phyloP scores from a whole-genome alignment of 345 rosid species.

The Moricandia arvensis region DNA sequence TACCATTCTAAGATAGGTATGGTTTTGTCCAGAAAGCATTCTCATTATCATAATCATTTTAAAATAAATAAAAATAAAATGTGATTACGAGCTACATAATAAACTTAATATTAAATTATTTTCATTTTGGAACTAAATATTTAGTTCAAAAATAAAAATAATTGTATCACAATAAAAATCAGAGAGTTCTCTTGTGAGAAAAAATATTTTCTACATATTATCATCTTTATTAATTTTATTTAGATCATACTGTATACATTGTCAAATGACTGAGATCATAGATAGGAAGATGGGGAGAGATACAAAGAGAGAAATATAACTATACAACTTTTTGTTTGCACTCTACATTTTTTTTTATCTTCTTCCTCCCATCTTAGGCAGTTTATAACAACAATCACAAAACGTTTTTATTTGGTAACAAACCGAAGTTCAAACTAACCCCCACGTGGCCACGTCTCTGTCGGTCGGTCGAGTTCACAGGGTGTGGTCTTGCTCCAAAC shows the following conservation, averaged over 20 bases:
- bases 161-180: background rate
- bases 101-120: too few relatives aligned
- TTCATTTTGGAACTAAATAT: background rate
- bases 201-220: background rate
- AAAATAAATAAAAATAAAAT: too few relatives aligned
- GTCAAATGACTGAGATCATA: background rate
- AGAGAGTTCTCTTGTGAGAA: background rate
- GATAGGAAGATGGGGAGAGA: background rate
- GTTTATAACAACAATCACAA: constrained; percentile 9
- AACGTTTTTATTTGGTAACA: constrained; percentile 5
- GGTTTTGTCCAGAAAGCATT: too few relatives aligned
- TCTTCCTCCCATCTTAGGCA: constrained; percentile 13
- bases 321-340: constrained; percentile 17
- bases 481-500: background rate
- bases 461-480: constrained; percentile 12
- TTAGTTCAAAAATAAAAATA: background rate
- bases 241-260: background rate
- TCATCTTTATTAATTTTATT: background rate
- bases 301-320: constrained; percentile 3
- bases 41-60: too few relatives aligned
- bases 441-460: background rate
- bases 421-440: constrained; percentile 10
- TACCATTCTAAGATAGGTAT: too few relatives aligned
- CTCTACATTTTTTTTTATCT: constrained; percentile 1
- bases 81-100: too few relatives aligned